Conservation (phyloP, 2,329 filamentous ascomycete species). For the Xylaria sp. region DNA sequence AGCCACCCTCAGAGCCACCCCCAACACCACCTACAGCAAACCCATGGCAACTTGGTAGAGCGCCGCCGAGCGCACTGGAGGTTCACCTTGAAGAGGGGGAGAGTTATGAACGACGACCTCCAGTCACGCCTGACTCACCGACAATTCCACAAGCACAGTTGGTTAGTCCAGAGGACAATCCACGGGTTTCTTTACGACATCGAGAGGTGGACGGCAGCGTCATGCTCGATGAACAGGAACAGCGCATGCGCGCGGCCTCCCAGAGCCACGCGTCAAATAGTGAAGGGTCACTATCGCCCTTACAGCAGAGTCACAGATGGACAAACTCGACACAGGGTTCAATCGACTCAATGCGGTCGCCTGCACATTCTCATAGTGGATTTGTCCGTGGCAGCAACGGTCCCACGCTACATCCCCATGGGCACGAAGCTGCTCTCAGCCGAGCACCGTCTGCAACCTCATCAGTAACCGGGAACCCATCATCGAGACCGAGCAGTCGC, state of each 20-base stretch:
- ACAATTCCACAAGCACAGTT: conserved; percentile 39
- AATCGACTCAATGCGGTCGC: conserved; percentile 22
- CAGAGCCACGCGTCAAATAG: conserved; percentile 34
- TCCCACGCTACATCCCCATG: conserved; percentile 21
- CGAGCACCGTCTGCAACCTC: conserved; percentile 32
- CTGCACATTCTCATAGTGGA: conserved; percentile 29
- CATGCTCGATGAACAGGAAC: conserved; percentile 32
- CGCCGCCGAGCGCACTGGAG: conserved; percentile 27
- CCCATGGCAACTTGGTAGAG: conserved; percentile 49
- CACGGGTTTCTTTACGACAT: conserved; percentile 21
- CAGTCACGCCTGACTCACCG: conserved; percentile 38
- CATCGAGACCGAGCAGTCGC: conserved; percentile 33
- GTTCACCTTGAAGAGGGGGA: conserved; percentile 31
- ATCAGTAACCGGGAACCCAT: conserved; percentile 24
- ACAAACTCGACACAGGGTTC: conserved; percentile 41
- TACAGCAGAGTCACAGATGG: conserved; percentile 38
- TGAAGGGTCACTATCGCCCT: conserved; percentile 37
- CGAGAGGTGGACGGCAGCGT: conserved; percentile 23
- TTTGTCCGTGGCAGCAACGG: conserved; percentile 29
- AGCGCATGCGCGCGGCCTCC: conserved; percentile 35
- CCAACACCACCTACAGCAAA: conserved; percentile 48
- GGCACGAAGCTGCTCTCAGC: conserved; percentile 22
- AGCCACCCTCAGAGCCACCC: conserved; percentile 37
- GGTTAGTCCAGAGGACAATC: conserved; percentile 29
- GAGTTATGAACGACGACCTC: conserved; percentile 32